Conservation (phyloP, 179 eudicot genomes). For the Dionaea muscipula region DNA sequence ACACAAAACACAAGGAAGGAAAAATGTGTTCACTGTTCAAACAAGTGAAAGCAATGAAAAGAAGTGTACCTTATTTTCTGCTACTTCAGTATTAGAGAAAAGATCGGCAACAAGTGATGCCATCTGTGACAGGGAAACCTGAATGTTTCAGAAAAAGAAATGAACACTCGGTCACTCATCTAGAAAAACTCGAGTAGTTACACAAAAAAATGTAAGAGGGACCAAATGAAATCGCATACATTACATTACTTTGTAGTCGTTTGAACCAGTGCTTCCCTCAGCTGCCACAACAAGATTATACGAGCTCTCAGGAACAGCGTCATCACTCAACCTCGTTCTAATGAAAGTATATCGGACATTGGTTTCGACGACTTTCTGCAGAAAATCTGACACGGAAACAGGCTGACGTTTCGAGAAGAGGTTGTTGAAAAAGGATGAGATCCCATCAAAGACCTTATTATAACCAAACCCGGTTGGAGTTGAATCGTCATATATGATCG, state of each 20-base stretch:
- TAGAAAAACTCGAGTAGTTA: not conserved
- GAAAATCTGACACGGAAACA: slow-evolving; percentile 43
- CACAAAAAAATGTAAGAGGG: slow-evolving; percentile 8
- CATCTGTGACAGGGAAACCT: slow-evolving; percentile 70
- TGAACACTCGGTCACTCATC: not conserved
- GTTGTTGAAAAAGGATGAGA: slow-evolving; percentile 58
- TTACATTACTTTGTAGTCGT: slow-evolving; percentile 99
- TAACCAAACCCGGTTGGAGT: slow-evolving; percentile 23
- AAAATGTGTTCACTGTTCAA: no score
- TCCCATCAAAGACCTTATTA: slow-evolving; percentile 61
- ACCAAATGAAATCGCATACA: slow-evolving; percentile 46
- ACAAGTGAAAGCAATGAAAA: not conserved
- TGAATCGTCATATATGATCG: slow-evolving; percentile 51
- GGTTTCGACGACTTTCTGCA: slow-evolving; percentile 45
- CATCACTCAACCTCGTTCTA: slow-evolving; percentile 59
- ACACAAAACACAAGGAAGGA: no score
- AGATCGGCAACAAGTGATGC: slow-evolving; percentile 71
- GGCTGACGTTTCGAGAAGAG: slow-evolving; percentile 61
- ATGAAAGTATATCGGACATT: slow-evolving; percentile 68
- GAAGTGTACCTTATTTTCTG: slow-evolving; percentile 64
- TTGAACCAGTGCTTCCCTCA: slow-evolving; percentile 46
- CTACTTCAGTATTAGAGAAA: slow-evolving; percentile 71
- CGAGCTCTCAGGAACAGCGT: slow-evolving; percentile 53
- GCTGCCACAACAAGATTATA: slow-evolving; percentile 66
- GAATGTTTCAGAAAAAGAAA: slow-evolving; percentile 1